Conservation (phyloP, 345 rosid species). For the Kernera saxatilis region DNA sequence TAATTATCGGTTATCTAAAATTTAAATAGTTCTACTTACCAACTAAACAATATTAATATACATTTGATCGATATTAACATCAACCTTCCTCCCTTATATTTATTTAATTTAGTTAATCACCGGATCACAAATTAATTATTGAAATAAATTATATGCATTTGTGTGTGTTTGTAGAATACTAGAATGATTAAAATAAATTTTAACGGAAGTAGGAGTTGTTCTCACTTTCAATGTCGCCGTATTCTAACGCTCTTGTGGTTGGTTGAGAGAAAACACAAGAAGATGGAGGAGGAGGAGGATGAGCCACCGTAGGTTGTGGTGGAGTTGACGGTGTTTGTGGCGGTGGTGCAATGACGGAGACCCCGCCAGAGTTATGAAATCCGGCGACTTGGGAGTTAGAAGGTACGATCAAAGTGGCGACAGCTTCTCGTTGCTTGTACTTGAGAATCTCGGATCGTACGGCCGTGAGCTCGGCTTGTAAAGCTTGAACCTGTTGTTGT, state of each 20-base stretch:
- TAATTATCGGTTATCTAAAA: neutral
- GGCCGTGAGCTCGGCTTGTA: constrained; percentile 71
- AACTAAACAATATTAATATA: neutral
- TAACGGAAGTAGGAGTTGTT: constrained; percentile 71
- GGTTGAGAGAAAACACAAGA: constrained; percentile 48
- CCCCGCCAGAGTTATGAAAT: constrained; percentile 49
- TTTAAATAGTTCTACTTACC: neutral
- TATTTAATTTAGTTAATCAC: constrained; percentile 23
- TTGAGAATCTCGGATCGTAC: constrained; percentile 74
- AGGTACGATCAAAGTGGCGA: constrained; percentile 32
- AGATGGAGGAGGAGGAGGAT: constrained; percentile 36
- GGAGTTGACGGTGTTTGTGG: constrained; percentile 32
- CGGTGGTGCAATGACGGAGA: constrained; percentile 49
- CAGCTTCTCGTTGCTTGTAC: constrained; percentile 74
- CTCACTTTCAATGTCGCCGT: constrained; percentile 56
- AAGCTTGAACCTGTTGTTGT: constrained; percentile 82
- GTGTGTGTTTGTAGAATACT: constrained; percentile 5
- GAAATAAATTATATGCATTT: constrained; percentile 36
- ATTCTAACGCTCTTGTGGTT: constrained; percentile 39
- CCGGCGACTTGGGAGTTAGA: constrained; percentile 46
- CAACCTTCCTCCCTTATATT: constrained; percentile 20
- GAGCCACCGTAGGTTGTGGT: constrained; percentile 35
- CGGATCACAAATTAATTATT: constrained; percentile 11
- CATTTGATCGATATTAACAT: constrained; percentile 11
- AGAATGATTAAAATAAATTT: constrained; percentile 12